Percentiles rank a stretch among this genome's conserved stretches.
phyloP scores from a whole-genome alignment of 1,139 yeast genomes.

The Casaregolazyma suthepensis region DNA sequence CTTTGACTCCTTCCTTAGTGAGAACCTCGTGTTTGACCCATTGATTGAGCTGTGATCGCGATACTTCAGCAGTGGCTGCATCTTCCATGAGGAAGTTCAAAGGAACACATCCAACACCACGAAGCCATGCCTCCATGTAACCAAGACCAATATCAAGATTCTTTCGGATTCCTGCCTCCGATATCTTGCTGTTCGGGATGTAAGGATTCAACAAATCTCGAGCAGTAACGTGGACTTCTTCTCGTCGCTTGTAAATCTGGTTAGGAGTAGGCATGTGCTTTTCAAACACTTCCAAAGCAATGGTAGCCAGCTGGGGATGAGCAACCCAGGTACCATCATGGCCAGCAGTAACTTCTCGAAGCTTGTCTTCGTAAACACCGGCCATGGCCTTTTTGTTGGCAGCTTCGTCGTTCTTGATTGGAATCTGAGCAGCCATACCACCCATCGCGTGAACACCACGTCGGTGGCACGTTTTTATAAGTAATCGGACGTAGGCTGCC shows the following conservation, averaged over 20 bases:
- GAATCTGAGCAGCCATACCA: conserved; percentile 83
- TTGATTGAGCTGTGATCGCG: conserved; percentile 76
- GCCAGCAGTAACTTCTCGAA: conserved; percentile 68
- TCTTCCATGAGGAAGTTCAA: conserved; percentile 82
- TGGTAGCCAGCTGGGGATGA: conserved; percentile 70
- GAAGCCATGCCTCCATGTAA: conserved; percentile 79
- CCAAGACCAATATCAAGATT: conserved; percentile 68
- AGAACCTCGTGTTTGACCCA: conserved; percentile 73
- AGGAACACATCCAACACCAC: conserved; percentile 76
- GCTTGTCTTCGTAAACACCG: conserved; percentile 65
- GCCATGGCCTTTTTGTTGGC: conserved; percentile 65
- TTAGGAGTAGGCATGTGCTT: conserved; percentile 81
- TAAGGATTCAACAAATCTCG: conserved; percentile 65
- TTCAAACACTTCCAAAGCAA: conserved; percentile 71
- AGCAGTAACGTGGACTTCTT: conserved; percentile 47
- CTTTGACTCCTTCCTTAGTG: conserved; percentile 53
- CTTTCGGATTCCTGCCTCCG: conserved; percentile 68
- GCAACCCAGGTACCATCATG: conserved; percentile 85
- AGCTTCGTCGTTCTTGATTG: conserved; percentile 60
- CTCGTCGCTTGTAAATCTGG: conserved; percentile 59
- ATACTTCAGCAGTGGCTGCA: conserved; percentile 83
- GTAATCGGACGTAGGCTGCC: conserved; percentile 60
- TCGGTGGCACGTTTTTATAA: conserved; percentile 66
- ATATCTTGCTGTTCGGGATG: conserved; percentile 59
- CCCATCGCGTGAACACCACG: conserved; percentile 79